A percentile compares a stretch with the other conserved stretches of the same genome.
phyloP scores from a whole-genome alignment of 208 protist genomes.

The Herpetomonas samuelpessoai region DNA sequence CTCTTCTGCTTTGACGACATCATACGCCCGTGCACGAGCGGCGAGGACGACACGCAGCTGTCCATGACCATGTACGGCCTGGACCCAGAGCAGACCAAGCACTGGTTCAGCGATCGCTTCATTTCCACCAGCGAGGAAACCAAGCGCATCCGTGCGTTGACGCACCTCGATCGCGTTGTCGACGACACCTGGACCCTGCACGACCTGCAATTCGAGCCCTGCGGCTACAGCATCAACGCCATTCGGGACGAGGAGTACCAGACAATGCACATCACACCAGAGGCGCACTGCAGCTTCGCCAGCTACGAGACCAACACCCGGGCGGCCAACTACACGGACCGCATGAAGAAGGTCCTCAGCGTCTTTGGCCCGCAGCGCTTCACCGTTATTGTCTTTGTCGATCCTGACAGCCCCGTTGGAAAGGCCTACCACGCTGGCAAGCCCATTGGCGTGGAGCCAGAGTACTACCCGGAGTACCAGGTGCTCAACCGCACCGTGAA shows the following conservation, averaged over 20 bases:
- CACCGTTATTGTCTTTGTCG: constrained; percentile 84
- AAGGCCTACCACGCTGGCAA: constrained; percentile 52
- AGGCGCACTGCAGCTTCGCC: constrained; percentile 92
- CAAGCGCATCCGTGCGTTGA: constrained; percentile 56
- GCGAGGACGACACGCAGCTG: constrained; percentile 78
- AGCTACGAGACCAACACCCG: constrained; percentile 93
- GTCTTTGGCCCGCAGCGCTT: constrained; percentile 83
- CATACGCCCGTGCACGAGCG: constrained; percentile 45
- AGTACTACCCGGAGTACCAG: constrained; percentile 68
- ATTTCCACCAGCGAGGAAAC: constrained; percentile 65
- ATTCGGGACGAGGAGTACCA: constrained; percentile 86
- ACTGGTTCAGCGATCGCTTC: constrained; percentile 84
- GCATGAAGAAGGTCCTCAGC: constrained; percentile 57
- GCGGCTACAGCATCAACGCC: constrained; percentile 95
- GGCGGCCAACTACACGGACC: constrained; percentile 56
- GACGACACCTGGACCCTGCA: constrained; percentile 82
- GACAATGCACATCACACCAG: constrained; percentile 95
- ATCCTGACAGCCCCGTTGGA: constrained; percentile 72
- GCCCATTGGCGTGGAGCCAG: constrained; percentile 77
- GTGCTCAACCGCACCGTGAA: constrained; percentile 68
- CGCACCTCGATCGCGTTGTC: constrained; percentile 67
- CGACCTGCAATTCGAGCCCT: constrained; percentile 92
- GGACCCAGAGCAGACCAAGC: constrained; percentile 61
- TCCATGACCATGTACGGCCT: constrained; percentile 93
- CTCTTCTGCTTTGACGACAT: constrained; percentile 91